Conservation (phyloP, 2,329 filamentous ascomycete genomes). For the Trichoderma pleuroti region DNA sequence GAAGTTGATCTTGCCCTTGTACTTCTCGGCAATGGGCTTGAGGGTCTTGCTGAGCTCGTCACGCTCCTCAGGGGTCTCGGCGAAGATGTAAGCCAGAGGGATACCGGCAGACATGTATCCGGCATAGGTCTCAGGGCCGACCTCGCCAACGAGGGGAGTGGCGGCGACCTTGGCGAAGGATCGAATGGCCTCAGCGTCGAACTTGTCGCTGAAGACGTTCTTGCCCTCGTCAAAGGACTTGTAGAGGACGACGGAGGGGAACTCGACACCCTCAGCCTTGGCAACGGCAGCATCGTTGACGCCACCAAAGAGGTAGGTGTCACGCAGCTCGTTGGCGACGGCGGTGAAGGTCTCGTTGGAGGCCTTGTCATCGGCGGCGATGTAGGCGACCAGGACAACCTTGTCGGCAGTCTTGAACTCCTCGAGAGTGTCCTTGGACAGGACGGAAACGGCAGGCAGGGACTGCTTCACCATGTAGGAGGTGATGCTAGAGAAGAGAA, state of each 20-base stretch:
- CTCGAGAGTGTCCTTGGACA: slow-evolving; percentile 78
- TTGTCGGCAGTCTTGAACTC: slow-evolving; percentile 99
- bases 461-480: slow-evolving; percentile 99
- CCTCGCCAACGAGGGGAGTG: slow-evolving; percentile 89
- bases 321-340: slow-evolving; percentile 72
- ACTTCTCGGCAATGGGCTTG: slow-evolving; percentile 83
- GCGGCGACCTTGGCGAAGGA: slow-evolving; percentile 80
- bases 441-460: slow-evolving; percentile 81
- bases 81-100: slow-evolving; percentile 96
- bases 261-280: slow-evolving; percentile 83
- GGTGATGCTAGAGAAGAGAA: slow-evolving; percentile 48
- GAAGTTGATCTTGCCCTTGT: slow-evolving; percentile 95
- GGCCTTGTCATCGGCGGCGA: slow-evolving; percentile 74
- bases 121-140: slow-evolving; percentile 94
- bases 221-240: slow-evolving; percentile 98
- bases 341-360: slow-evolving; percentile 80
- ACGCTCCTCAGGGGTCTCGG: slow-evolving; percentile 87
- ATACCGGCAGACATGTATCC: slow-evolving; percentile 91
- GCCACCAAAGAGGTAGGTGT: slow-evolving; percentile 89
- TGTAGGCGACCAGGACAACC: slow-evolving; percentile 88
- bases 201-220: slow-evolving; percentile 72
- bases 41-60: slow-evolving; percentile 70
- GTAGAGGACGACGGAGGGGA: slow-evolving; percentile 83
- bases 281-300: slow-evolving; percentile 80
- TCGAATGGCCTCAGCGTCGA: slow-evolving; percentile 75